Base-by-base conservation (phyloP, 169 alveolate genomes). In the Plasmodium reichenowi region DNA sequence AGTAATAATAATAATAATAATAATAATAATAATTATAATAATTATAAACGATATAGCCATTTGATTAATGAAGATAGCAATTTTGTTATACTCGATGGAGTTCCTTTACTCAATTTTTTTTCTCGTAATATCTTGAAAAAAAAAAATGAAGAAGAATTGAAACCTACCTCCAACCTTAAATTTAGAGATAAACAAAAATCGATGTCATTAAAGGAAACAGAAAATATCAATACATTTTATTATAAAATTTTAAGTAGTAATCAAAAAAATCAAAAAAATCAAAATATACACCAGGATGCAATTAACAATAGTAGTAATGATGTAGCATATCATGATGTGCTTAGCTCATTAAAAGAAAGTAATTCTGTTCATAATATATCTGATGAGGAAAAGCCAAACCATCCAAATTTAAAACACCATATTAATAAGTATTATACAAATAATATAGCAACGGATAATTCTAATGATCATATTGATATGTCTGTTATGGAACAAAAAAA, bases 201-300 rank as follows among this genome's bases (percentile, higher is more conserved):
- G 10, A 5, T 26, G 12, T 66, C 29, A n/a, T 13, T 6, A 20
- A 43, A 56, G 29, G 70, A 67, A 3, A 3, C 24, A 7, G 26
- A 48, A 20, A 76, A 78, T 47, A 22, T 66, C 22, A 78, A 78
- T 59, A 38, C 75, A 6, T 50, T 78, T 12, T 78, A 78, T 59
- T 78, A 78, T 71, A 66, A 78, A 78, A 63, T 78, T 64, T 48
- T 78, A 48, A 48, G 80, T 22, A 78, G 78, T 56, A 24, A 78
- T 66, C 72, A 63, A 78, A 78, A 78, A 58, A 78, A 78, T 2
- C 9, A n/a, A 4, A 43, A 72, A 29, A 56, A 52, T 26, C 48
- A 78, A 3, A 78, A 66, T 66, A 52, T 54, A 5, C 10, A 32
- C 1, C 60, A 26, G 13, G 17, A 15, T 62, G 20, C 20, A 17